These are phyloP conservation scores for Podila verticillata DNA, from an alignment of 192 early-diverging fungal species.

Conservation along the genomic window DNA sequence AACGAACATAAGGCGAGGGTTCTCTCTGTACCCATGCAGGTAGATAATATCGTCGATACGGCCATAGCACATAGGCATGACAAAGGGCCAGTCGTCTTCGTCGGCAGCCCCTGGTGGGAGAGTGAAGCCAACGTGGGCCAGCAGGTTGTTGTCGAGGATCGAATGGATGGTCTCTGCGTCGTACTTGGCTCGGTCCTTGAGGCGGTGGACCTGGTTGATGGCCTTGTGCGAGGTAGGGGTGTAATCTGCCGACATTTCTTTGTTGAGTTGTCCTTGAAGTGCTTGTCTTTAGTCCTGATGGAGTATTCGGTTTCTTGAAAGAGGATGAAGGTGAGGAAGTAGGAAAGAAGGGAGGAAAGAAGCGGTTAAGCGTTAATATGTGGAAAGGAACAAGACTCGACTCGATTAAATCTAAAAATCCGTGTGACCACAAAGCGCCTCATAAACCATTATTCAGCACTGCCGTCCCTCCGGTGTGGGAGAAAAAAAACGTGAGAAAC, in stretches of 20 bases:
- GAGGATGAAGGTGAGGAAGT: neutral
- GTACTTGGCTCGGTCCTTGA: conserved; percentile 52
- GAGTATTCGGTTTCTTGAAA: neutral
- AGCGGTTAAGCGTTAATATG: too few relatives aligned
- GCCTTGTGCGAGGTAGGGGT: conserved; percentile 44
- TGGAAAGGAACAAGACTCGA: too few relatives aligned
- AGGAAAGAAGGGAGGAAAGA: neutral
- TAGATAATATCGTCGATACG: conserved; percentile 58
- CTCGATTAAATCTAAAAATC: too few relatives aligned
- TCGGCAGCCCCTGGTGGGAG: conserved; percentile 39
- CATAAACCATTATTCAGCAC: too few relatives aligned
- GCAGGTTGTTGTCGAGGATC: conserved; percentile 57
- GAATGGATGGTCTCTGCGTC: conserved; percentile 48
- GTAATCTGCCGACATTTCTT: conserved; percentile 6
- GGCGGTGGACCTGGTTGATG: conserved; percentile 49
- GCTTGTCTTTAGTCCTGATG: neutral
- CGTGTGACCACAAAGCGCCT: too few relatives aligned
- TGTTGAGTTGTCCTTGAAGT: neutral
- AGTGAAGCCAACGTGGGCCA: conserved; percentile 64
- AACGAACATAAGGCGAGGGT: conserved; percentile 8
- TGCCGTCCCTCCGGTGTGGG: too few relatives aligned
- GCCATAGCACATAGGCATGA: conserved; percentile 68
- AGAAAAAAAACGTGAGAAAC: too few relatives aligned
- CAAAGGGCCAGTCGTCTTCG: conserved; percentile 58
- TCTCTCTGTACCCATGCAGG: conserved; percentile 51